A percentile compares a stretch with the other conserved stretches of the same genome.
Conservation (phyloP, 306 rosid species). For the Castanospermum australe region DNA sequence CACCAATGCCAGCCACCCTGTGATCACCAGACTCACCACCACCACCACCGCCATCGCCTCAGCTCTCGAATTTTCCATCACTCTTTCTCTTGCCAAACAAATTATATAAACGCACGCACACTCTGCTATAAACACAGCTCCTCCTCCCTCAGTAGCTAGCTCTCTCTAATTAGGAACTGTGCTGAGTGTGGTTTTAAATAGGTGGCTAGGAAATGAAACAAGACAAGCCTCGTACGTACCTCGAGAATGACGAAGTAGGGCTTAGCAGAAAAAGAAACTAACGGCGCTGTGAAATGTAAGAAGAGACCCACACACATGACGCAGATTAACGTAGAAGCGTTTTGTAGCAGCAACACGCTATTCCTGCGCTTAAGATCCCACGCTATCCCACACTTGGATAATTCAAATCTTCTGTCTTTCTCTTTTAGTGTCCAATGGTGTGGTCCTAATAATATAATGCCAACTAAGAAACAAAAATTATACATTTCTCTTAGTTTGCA, state of each 20-base stretch:
- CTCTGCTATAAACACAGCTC: no score
- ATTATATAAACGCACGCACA: no score
- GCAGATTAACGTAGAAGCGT: not conserved
- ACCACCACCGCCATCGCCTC: not conserved
- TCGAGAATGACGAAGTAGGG: not conserved
- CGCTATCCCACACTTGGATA: not conserved
- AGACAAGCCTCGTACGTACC: not conserved
- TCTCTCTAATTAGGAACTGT: not conserved
- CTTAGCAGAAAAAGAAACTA: not conserved
- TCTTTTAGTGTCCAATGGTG: no score
- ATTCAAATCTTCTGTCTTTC: not conserved
- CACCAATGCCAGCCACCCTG: not conserved
- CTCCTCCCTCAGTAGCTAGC: not conserved
- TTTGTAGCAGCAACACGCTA: not conserved
- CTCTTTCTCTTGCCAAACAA: not conserved
- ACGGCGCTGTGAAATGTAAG: not conserved
- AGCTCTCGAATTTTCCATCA: slow-evolving; percentile 21
- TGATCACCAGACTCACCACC: not conserved
- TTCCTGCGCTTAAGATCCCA: not conserved
- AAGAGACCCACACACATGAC: not conserved
- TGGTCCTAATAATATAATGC: no score
- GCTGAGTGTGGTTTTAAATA: not conserved
- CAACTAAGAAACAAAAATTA: no score
- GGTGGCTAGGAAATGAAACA: not conserved
- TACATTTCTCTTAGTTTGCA: no score